Conservation (phyloP, 352 stramenopile genomes). For the Phytophthora fragariae region DNA sequence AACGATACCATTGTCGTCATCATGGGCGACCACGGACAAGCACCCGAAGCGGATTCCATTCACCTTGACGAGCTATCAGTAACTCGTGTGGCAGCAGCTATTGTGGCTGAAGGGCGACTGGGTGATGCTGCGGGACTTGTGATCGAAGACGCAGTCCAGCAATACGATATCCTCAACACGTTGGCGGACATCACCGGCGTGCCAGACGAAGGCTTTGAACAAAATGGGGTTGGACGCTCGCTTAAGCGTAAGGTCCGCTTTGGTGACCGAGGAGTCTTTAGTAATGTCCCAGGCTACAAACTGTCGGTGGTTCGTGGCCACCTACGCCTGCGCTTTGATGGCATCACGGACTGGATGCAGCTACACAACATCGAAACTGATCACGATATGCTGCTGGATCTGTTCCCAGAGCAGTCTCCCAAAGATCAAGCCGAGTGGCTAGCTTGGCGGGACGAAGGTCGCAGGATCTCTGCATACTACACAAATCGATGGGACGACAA, state of each 20-base stretch:
- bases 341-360: conserved; percentile 24
- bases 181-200: conserved; percentile 14
- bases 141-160: conserved; percentile 27
- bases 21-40: conserved; percentile 32
- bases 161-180: conserved; percentile 24
- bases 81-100: conserved; percentile 31
- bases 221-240: conserved; percentile 11
- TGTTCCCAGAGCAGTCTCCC: conserved; percentile 29
- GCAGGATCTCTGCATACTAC: conserved; percentile 52
- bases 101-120: conserved; percentile 41
- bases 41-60: conserved; percentile 19
- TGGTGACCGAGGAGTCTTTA: conserved; percentile 3
- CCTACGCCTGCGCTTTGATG: conserved; percentile 47
- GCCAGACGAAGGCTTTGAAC: conserved; percentile 2
- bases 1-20: conserved; percentile 60
- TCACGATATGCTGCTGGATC: conserved; percentile 38
- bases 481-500: conserved; percentile 47
- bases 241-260: conserved; percentile 15
- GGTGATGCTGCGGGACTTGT: conserved; percentile 24
- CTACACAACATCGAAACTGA: conserved; percentile 44
- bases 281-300: conserved; percentile 5
- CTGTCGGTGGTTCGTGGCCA: conserved; percentile 28
- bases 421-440: conserved; percentile 20
- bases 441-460: conserved; percentile 21
- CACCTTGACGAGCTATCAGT: conserved; percentile 34